Percentiles rank a stretch among this genome's conserved stretches.
phyloP scores from a whole-genome alignment of 176 grass and related monocot genomes.

The Puccinellia tenuiflora region DNA sequence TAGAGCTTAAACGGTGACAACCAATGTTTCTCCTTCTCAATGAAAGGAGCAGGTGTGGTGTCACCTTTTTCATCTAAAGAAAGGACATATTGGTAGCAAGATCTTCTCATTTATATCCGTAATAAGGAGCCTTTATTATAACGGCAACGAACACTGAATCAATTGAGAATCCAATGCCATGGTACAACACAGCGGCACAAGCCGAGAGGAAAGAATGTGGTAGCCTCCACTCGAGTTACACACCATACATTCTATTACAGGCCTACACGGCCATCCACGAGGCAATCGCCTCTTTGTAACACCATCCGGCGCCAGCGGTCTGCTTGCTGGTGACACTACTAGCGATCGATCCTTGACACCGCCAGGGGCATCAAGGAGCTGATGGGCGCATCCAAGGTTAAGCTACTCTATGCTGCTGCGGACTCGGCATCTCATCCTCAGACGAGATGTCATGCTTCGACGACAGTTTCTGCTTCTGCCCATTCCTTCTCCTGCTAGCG shows the following conservation, averaged over 20 bases:
- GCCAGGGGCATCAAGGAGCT: neutral
- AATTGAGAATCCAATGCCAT: neutral
- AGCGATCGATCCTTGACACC: neutral
- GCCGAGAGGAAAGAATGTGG: neutral
- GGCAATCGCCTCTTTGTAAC: neutral
- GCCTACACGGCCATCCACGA: neutral
- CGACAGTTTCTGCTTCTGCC: conserved; percentile 45
- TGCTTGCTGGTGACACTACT: neutral
- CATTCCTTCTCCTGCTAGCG: conserved; percentile 30
- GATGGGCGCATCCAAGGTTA: neutral
- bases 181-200: neutral
- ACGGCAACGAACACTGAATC: conserved; percentile 2
- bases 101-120: no score
- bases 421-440: neutral
- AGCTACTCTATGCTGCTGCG: neutral
- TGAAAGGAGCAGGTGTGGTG: no score
- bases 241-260: neutral
- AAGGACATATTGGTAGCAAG: no score
- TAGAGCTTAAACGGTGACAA: no score
- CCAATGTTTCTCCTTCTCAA: no score
- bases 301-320: neutral
- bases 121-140: no score
- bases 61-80: no score
- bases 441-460: conserved; percentile 44
- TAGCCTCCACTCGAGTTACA: conserved; percentile 10